phyloP scores from a whole-genome alignment of 352 stramenopile genomes.

The Pelagophyceae sp. region DNA sequence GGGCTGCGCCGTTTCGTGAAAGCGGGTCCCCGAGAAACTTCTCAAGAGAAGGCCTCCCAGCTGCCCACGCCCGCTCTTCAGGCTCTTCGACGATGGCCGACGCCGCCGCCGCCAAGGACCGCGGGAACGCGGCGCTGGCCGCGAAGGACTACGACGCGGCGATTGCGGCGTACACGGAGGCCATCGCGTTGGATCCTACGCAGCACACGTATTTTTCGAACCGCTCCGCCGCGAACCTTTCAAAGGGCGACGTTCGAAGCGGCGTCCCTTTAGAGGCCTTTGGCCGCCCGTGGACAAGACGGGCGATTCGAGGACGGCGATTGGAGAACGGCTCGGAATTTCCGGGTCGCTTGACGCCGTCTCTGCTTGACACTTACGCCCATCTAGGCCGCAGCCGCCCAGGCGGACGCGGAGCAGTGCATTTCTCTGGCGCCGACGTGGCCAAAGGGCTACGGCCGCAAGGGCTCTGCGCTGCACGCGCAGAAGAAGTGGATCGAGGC shows the following conservation, averaged over 20 bases:
- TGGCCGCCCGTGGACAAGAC: too few relatives aligned
- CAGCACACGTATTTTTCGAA: constrained; percentile 98
- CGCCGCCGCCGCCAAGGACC: constrained; percentile 59
- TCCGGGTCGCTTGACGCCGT: too few relatives aligned
- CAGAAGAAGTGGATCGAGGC: constrained; percentile 62
- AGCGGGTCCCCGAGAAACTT: too few relatives aligned
- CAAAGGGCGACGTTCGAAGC: constrained; percentile 61
- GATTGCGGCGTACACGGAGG: constrained; percentile 89
- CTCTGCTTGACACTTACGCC: too few relatives aligned
- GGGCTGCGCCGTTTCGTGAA: too few relatives aligned
- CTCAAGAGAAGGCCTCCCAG: too few relatives aligned
- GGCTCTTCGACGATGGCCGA: not conserved
- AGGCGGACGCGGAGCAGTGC: constrained; percentile 90
- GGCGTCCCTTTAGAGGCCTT: too few relatives aligned
- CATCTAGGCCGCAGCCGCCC: constrained; percentile 72
- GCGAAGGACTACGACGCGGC: constrained; percentile 82
- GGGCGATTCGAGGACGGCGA: too few relatives aligned
- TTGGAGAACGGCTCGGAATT: too few relatives aligned
- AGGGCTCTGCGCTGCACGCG: constrained; percentile 64
- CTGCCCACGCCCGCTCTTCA: too few relatives aligned
- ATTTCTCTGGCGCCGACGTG: constrained; percentile 88
- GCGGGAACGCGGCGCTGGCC: constrained; percentile 89
- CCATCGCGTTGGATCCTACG: constrained; percentile 82
- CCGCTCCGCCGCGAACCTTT: constrained; percentile 92
- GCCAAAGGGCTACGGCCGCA: constrained; percentile 93